Evolutionary conservation across 805 yeast genomes (phyloP).

Genomic region (Zygotorulaspora chibaensis): DNA sequence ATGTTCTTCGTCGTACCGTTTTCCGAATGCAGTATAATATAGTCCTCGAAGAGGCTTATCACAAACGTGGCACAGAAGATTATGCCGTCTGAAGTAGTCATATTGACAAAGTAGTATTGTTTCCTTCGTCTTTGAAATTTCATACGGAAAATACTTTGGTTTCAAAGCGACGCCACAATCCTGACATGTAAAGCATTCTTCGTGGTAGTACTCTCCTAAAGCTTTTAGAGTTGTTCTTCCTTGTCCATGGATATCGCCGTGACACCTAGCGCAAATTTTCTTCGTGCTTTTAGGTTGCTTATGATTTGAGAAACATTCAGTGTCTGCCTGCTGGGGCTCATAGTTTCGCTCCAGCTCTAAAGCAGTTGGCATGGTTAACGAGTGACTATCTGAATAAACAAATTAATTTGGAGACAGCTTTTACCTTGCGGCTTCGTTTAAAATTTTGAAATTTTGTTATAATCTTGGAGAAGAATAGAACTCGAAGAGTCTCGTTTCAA

Average conservation of each 20-base stretch:
- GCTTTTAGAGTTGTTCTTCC: constrained; percentile 66
- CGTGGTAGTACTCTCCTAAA: constrained; percentile 71
- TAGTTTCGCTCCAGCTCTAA: constrained; percentile 3
- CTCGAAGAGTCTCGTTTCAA: neutral
- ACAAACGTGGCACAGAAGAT: constrained; percentile 83
- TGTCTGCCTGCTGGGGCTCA: constrained; percentile 1
- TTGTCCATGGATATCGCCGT: constrained; percentile 38
- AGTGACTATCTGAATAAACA: neutral
- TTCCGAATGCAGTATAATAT: constrained; percentile 88
- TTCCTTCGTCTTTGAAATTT: constrained; percentile 38
- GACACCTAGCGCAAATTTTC: constrained; percentile 51
- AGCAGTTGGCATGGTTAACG: constrained; percentile 4
- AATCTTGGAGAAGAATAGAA: neutral
- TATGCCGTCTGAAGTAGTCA: constrained; percentile 82
- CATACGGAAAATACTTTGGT: constrained; percentile 83
- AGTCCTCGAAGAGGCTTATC: constrained; percentile 84
- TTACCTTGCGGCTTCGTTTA: too few species aligned
- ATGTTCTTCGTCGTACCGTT: constrained; percentile 91
- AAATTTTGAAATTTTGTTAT: neutral
- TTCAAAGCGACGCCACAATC: constrained; percentile 82
- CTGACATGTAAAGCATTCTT: constrained; percentile 80
- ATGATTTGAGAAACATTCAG: neutral
- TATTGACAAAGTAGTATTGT: constrained; percentile 78
- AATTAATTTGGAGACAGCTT: too few species aligned
- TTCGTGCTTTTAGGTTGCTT: constrained; percentile 12